Evolutionary conservation across 2,329 filamentous ascomycete genomes (phyloP), one percentile per base, ranked within the genome.

Genomic region (Paecilomyces formosus): DNA sequence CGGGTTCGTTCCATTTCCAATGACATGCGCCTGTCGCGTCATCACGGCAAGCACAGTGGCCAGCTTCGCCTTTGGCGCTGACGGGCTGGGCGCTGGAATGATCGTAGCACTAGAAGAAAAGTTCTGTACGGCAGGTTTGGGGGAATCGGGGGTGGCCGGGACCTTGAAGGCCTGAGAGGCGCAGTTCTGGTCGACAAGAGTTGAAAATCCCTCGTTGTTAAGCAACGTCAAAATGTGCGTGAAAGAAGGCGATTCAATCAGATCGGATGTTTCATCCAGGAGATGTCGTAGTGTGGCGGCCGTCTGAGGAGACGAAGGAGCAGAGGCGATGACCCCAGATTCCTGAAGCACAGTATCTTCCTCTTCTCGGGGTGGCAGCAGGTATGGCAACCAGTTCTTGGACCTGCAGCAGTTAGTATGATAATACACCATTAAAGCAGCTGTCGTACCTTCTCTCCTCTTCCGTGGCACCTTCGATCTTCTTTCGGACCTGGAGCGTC

Each of bases 221-320:
- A 97, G 83, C 59, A 90, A 85, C 1, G 88, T 90, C 52, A 97
- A 82, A 35, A 99, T 92, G 68, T 92, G 88, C 0, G 87, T 84
- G 75, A 97, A 97, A 35, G 90, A 85, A 0, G 94, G 94, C 1
- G 94, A 97, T 70, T 99, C 94, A 69, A 97, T 88, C 24, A 99
- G 83, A 71, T 99, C 94, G 45, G 93, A 90, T 1, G 94, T 97
- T 78, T 99, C 94, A 71, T 99, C 93, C 1, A 99, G 84, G 21
- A 99, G 83, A 59, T 89, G 88, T 58, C 93, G 86, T 58, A 99
- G 84, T 1, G 86, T 84, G 6, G 70, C 66, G 3, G 69, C 62
- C 18, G 71, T 76, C 54, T 73, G 68, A 13, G 69, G 65, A 2
- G 71, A 72, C 30, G 73, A 69, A 2, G 72, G 75, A 57, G 68